Evolutionary conservation across 2,329 filamentous ascomycete genomes (phyloP).

Genomic region (Verticillium tricorpus): DNA sequence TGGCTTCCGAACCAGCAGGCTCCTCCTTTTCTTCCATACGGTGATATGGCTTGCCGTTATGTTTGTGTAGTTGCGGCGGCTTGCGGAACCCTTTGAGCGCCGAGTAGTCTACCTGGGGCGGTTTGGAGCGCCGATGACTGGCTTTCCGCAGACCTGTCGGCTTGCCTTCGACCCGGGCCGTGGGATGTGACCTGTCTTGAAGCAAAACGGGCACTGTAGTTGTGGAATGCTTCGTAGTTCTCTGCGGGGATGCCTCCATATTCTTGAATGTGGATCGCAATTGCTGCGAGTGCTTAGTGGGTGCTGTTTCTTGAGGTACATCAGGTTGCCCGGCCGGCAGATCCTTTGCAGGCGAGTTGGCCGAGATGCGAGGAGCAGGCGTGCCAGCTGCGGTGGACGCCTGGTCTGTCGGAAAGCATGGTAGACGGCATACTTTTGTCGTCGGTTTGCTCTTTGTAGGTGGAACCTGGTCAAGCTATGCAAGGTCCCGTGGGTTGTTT

Average conservation of each 20-base stretch:
- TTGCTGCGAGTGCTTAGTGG: neutral
- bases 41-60: neutral
- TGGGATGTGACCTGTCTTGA: neutral
- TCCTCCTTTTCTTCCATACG: neutral
- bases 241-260: too few species aligned
- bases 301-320: neutral
- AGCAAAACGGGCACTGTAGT: neutral
- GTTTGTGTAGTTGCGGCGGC: neutral
- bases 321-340: constrained; percentile 7
- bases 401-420: neutral
- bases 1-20: neutral
- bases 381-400: neutral
- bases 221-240: neutral
- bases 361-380: neutral
- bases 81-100: neutral
- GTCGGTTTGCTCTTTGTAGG: neutral
- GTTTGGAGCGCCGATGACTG: neutral
- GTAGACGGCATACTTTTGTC: neutral
- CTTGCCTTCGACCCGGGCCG: neutral
- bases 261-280: neutral
- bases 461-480: constrained; percentile 1
- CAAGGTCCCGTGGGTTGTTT: neutral
- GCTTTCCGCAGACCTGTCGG: constrained; percentile 3
- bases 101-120: neutral
- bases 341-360: constrained; percentile 9